Conservation (phyloP, 2,329 filamentous ascomycete genomes). For the Exophiala phaeomuriformis region DNA sequence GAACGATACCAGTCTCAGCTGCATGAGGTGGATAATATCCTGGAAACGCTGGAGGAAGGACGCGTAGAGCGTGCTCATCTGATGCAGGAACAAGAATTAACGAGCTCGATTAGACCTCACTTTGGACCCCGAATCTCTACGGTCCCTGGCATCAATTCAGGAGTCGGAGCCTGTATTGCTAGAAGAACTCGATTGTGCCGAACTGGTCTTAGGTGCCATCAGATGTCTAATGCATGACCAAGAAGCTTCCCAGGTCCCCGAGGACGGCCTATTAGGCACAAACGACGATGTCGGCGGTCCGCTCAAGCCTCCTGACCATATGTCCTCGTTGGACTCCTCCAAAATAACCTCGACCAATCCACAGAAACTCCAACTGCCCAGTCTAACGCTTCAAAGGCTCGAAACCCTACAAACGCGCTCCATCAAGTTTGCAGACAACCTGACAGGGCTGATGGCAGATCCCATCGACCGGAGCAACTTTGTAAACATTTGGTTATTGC, state of each 20-base stretch:
- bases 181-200: conserved; percentile 8
- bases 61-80: background rate
- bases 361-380: background rate
- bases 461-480: conserved; percentile 2
- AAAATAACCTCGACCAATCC: background rate
- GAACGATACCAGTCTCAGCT: conserved; percentile 2
- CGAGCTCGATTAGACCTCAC: conserved; percentile 6
- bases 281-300: background rate
- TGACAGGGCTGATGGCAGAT: background rate
- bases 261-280: background rate
- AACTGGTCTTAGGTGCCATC: conserved; percentile 1
- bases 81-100: background rate
- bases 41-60: background rate
- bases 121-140: conserved; percentile 3
- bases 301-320: background rate
- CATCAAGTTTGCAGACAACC: conserved; percentile 1
- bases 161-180: background rate
- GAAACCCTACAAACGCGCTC: background rate
- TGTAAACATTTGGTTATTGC: conserved; percentile 7
- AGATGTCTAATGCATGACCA: conserved; percentile 1
- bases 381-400: background rate
- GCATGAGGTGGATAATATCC: conserved; percentile 4
- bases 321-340: background rate
- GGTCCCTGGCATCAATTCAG: conserved; percentile 1
- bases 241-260: conserved; percentile 1